Base-by-base conservation (phyloP, 148 eudicot species). In the Cornus florida region DNA sequence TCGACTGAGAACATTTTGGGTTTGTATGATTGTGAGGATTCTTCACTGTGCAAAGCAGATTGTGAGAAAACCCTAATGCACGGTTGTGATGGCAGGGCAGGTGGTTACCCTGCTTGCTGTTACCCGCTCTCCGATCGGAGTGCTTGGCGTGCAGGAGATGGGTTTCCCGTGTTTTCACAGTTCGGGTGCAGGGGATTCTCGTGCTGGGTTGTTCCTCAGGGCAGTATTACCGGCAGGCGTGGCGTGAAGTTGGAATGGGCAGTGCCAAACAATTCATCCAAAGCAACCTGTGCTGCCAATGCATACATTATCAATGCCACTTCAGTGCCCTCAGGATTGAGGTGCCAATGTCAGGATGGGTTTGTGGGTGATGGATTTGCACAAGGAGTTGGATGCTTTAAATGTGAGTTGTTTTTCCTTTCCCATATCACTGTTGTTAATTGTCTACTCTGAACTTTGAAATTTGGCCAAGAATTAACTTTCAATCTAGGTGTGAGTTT, bases 191-290 rank as follows among this genome's bases (percentile, higher is more conserved):
- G 91, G 82, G 98, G 98, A 6, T 92, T 94, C 65, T 89, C 97
- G 19, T 89, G 89, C 6, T 92, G 98, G 98, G 88, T 88, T 66
- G 88, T 85, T 35, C 76, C 83, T 17, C 84, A 88, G 35, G 90
- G 91, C 2, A 69, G 50, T 80, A 80, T 14, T 53, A 56, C 35
- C 20, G 89, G 90, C 13, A 88, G 57, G 74, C 86, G 89, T n/a
- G 98, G 98, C 20, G 88, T 94, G 35, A 92, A 91, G 83, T 46
- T 94, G 75, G 97, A 94, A 83, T 94, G 98, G 98, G 97, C 84
- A 38, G 35, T 91, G 65, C 93, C 91, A 0, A 73, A 73, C 39
- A 90, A 89, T 80, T 82, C 82, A 12, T 78, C 88, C 24, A 56
- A 39, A 32, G 78, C 53, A 17, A 57, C 57, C 59, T 94, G 98